Percentiles rank a stretch among this genome's conserved stretches.
phyloP scores from a whole-genome alignment of 192 early-diverging fungal genomes.

The Dissophora ornata region DNA sequence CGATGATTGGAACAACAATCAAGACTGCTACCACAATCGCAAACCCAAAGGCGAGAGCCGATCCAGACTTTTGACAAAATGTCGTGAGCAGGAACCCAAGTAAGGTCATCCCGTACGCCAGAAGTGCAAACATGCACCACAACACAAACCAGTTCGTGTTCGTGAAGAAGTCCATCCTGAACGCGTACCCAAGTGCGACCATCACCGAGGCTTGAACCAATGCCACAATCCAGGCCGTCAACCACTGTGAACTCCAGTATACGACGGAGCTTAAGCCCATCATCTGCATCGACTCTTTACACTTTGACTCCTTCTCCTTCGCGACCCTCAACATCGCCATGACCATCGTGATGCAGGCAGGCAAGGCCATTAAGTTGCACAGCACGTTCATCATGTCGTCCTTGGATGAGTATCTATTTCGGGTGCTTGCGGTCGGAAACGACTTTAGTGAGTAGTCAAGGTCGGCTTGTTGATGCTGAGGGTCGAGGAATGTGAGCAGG shows the following conservation, averaged over 20 bases:
- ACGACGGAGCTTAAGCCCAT: constrained; percentile 72
- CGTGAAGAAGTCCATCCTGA: constrained; percentile 69
- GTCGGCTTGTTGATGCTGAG: constrained; percentile 33
- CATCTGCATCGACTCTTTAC: constrained; percentile 78
- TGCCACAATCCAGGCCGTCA: constrained; percentile 67
- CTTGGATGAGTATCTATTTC: constrained; percentile 54
- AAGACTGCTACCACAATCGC: constrained; percentile 66
- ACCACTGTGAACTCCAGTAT: constrained; percentile 73
- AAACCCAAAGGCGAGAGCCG: constrained; percentile 36
- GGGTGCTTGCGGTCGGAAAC: constrained; percentile 70
- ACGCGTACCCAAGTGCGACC: constrained; percentile 66
- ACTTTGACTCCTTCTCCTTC: constrained; percentile 76
- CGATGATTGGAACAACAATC: constrained; percentile 75
- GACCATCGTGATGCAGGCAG: constrained; percentile 65
- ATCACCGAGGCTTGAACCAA: constrained; percentile 67
- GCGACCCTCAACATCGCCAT: constrained; percentile 71
- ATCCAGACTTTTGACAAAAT: constrained; percentile 67
- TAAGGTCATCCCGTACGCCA: constrained; percentile 76
- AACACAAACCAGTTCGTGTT: constrained; percentile 67
- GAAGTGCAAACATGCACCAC: constrained; percentile 71
- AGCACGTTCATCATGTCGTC: constrained; percentile 66
- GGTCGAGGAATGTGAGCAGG: constrained; percentile 38
- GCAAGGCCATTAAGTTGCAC: constrained; percentile 61
- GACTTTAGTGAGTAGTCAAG: constrained; percentile 56
- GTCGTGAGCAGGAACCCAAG: constrained; percentile 74